A percentile compares a stretch with the other conserved stretches of the same genome.
phyloP scores from a whole-genome alignment of 768 basidiomycete species.

The Leccinum incarnatum region DNA sequence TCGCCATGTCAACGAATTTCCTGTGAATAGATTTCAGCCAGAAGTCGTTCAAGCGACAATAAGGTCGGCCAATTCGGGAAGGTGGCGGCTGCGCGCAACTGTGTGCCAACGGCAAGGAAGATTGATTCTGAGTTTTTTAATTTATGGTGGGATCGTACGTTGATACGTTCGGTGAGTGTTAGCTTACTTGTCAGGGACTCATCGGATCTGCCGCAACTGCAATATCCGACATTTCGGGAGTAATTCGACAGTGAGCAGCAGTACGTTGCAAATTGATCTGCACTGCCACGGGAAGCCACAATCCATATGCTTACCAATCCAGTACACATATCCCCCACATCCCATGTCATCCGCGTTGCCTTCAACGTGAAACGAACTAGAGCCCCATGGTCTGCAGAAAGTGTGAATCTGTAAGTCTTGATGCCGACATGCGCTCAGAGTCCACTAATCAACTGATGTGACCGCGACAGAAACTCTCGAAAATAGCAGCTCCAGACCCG shows the following conservation, averaged over 20 bases:
- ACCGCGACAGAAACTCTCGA: conserved; percentile 73
- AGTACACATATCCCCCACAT: not conserved
- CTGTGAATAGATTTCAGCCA: conserved; percentile 21
- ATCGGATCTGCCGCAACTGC: not conserved
- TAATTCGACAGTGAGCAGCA: not conserved
- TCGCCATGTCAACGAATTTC: conserved; percentile 35
- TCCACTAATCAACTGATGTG: not conserved
- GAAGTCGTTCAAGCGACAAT: conserved; percentile 26
- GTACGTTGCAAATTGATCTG: not conserved
- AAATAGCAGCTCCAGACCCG: conserved; percentile 86
- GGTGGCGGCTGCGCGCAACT: not conserved
- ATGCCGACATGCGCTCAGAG: conserved; percentile 12
- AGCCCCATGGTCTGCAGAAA: conserved; percentile 79
- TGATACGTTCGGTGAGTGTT: not conserved
- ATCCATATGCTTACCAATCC: conserved; percentile 20
- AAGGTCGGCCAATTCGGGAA: conserved; percentile 26
- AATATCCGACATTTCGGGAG: not conserved
- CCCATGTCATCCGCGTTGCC: conserved; percentile 6
- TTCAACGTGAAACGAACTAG: conserved; percentile 8
- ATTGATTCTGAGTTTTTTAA: not conserved
- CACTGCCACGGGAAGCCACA: not conserved
- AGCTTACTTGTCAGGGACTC: not conserved
- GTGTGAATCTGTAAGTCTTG: conserved; percentile 63
- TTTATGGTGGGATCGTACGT: not conserved
- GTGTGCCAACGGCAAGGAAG: not conserved